Evolutionary conservation across 768 basidiomycete genomes (phyloP).

Genomic region (Tricholoma sp.): DNA sequence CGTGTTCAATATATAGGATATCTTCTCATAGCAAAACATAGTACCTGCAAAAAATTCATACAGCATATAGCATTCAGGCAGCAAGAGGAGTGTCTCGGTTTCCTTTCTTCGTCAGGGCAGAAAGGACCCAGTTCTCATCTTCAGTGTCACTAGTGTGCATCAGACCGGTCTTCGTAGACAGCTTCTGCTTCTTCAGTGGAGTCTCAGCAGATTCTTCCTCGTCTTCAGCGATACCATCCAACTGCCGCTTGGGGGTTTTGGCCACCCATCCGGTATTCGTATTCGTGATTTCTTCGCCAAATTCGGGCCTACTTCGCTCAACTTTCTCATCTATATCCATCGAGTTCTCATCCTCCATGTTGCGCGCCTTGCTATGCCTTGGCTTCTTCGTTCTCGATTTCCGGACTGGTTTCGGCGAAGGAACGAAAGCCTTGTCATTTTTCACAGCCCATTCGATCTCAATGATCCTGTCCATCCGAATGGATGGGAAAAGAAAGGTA

Average conservation of each 20-base stretch:
- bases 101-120: slow-evolving; percentile 15
- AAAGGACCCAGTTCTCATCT: slow-evolving; percentile 27
- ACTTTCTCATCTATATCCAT: slow-evolving; percentile 23
- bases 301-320: slow-evolving; percentile 21
- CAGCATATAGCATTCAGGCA: neutral
- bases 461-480: slow-evolving; percentile 55
- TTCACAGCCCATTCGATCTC: slow-evolving; percentile 78
- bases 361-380: slow-evolving; percentile 18
- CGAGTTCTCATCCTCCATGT: slow-evolving; percentile 19
- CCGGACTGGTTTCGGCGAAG: slow-evolving; percentile 46
- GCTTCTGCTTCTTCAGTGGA: slow-evolving; percentile 30
- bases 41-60: neutral
- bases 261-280: slow-evolving; percentile 34
- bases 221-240: slow-evolving; percentile 18
- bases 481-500: slow-evolving; percentile 20
- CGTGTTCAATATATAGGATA: too few relatives aligned
- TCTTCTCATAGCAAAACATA: neutral
- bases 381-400: slow-evolving; percentile 33
- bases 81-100: slow-evolving; percentile 1
- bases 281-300: slow-evolving; percentile 42
- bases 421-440: slow-evolving; percentile 53
- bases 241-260: slow-evolving; percentile 31
- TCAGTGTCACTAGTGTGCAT: slow-evolving; percentile 24
- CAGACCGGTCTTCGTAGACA: slow-evolving; percentile 13
- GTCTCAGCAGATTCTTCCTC: slow-evolving; percentile 21